Base-by-base conservation (phyloP, 2,329 filamentous ascomycete genomes). In the Penicillium sp. region DNA sequence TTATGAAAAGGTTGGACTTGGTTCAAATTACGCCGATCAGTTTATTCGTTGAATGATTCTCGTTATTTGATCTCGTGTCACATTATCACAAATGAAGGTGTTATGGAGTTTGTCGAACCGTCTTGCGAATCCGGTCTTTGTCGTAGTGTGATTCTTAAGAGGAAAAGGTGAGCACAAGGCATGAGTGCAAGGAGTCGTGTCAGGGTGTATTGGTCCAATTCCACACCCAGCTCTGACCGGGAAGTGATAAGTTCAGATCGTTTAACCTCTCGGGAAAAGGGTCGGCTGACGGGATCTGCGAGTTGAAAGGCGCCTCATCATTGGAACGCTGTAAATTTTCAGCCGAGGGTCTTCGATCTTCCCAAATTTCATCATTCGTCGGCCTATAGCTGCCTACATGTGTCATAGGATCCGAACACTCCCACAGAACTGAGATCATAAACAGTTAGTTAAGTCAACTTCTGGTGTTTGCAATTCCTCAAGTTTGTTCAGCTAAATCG, bases 1-100 rank as follows among this genome's bases (percentile, higher is more conserved):
- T 50, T 55, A 55, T 27, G 47, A 44, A 15, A 27, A 55, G 10
- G 39, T 55, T 23, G 53, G 53, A 19, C 25, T 55, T 31, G 53
- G 53, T 27, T 15, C 46, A 11, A 10, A 46, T 45, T 55, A 27
- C 39, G 53, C n/a, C 15, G 47, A 55, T 9, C 27, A 55, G 39
- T 55, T 55, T 15, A 55, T 55, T 50, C 53, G 53, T 39, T 39
- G 38, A 39, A 19, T 19, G 9, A 8, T 36, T 7, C 34, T 15
- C 6, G 7, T n/a, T 16, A 36, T 36, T 36, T 36, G 23, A 16
- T 16, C 15, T 36, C 34, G 15, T 16, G 34, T 16, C 15, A 36
- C 5, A n/a, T 36, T n/a, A n/a, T 39, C 36, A 39, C 36, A 39
- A 19, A 10, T 39, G 36, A 39, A 39, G n/a, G n/a, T 19, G 4